Base-by-base conservation (phyloP, 2,329 filamentous ascomycete genomes). In the Amauroascus verrucosus region DNA sequence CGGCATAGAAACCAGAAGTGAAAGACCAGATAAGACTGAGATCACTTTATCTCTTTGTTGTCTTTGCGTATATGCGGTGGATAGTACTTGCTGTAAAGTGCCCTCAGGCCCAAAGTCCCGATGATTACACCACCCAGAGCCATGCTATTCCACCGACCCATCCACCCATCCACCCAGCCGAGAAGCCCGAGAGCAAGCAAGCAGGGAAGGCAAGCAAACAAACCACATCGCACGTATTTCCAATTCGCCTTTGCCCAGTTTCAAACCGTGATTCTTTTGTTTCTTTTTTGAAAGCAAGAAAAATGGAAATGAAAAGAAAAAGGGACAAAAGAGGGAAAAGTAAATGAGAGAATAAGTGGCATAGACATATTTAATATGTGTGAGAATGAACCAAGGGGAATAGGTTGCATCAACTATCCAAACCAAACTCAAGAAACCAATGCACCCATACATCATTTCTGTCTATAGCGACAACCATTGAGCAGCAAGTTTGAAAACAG, bases 391-490 rank as follows among this genome's bases (percentile, higher is more conserved):
- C 26, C 37, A 55, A 54, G 52, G 44, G 37, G 33, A 48, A 48
- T 38, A 56, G 56, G 56, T 56, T 55, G 50, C 58, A 54, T 56
- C 54, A 56, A 56, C 51, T 61, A 57, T 41, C n/a, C n/a, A 18
- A 22, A 40, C 13, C 2, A 37, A 28, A 40, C 13, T n/a, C 30
- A 38, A 6, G 43, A 49, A 41, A 33, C 28, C 20, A 43, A 55
- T 54, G 52, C 53, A 51, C 47, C 47, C 53, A 51, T 55, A 55
- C 49, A 55, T 55, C 54, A 55, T 55, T 41, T 48, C 48, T 52
- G 49, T 52, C 49, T 55, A 52, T 53, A 50, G 22, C 46, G 45
- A 49, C 40, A 54, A 50, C 37, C 44, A 30, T 32, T 28, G 43
- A 44, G 37, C 38, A 20, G 33, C 40, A 38, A 55, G 47, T 13